Conservation (phyloP, 2,329 filamentous ascomycete species). For the Teratosphaeria viscida region DNA sequence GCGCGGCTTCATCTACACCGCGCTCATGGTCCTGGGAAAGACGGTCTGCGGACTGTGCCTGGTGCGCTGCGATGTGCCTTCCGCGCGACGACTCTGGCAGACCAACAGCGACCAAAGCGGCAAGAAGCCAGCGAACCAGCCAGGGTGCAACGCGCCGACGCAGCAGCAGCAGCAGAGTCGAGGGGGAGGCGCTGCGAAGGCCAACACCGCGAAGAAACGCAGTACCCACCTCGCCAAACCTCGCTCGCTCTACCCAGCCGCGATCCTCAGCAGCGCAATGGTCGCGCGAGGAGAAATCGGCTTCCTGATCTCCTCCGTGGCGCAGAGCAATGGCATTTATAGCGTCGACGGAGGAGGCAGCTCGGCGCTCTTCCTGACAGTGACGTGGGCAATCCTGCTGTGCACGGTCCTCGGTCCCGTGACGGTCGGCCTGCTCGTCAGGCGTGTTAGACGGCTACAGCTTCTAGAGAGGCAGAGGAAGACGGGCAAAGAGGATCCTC, state of each 20-base stretch:
- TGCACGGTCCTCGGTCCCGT: background rate
- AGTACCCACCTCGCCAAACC: conserved; percentile 32
- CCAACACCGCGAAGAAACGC: background rate
- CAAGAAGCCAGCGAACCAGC: background rate
- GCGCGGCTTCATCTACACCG: conserved; percentile 61
- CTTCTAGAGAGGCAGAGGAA: background rate
- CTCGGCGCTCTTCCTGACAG: conserved; percentile 42
- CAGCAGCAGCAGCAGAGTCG: no score
- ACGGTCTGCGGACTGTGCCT: conserved; percentile 32
- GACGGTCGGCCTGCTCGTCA: background rate
- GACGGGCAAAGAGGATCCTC: background rate
- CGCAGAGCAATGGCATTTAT: conserved; percentile 46
- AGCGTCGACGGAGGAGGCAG: conserved; percentile 8
- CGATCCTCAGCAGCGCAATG: conserved; percentile 60
- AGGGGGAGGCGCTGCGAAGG: no score
- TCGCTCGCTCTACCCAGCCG: conserved; percentile 55
- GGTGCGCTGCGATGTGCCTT: conserved; percentile 20
- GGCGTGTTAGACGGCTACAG: background rate
- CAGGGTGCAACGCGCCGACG: no score
- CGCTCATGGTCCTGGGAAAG: conserved; percentile 54
- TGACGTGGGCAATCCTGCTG: conserved; percentile 47
- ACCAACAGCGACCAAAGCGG: background rate
- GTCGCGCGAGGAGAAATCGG: conserved; percentile 70
- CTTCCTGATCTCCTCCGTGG: conserved; percentile 62
- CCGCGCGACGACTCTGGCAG: background rate